phyloP scores from a whole-genome alignment of 2,329 filamentous ascomycete genomes.

The Dothidotthia symphoricarpi region DNA sequence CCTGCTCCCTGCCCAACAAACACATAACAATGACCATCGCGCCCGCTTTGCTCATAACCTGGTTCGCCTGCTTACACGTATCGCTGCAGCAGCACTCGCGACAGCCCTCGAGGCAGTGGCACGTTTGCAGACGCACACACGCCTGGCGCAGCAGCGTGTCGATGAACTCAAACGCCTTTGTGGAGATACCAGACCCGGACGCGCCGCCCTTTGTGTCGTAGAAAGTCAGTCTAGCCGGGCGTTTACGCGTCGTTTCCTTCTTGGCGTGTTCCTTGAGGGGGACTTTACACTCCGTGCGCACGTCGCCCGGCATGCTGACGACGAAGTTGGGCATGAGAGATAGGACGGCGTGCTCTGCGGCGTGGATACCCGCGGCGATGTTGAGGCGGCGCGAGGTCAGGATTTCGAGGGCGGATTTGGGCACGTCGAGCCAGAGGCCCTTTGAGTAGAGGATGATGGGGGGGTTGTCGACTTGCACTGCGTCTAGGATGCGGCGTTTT shows the following conservation, averaged over 20 bases:
- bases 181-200: slow-evolving; percentile 79
- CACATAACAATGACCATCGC: slow-evolving; percentile 76
- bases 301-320: slow-evolving; percentile 83
- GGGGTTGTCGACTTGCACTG: slow-evolving; percentile 88
- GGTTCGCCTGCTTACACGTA: slow-evolving; percentile 78
- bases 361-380: slow-evolving; percentile 86
- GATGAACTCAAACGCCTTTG: slow-evolving; percentile 91
- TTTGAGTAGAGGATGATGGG: slow-evolving; percentile 82
- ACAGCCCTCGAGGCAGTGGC: slow-evolving; percentile 76
- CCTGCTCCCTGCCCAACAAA: slow-evolving; percentile 68
- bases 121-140: slow-evolving; percentile 71
- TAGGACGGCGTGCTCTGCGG: slow-evolving; percentile 87
- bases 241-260: slow-evolving; percentile 67
- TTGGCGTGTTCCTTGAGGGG: slow-evolving; percentile 82
- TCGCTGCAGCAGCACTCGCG: slow-evolving; percentile 87
- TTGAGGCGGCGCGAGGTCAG: slow-evolving; percentile 71
- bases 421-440: slow-evolving; percentile 95
- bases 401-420: slow-evolving; percentile 73
- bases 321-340: slow-evolving; percentile 88
- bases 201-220: slow-evolving; percentile 93
- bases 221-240: slow-evolving; percentile 85
- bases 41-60: slow-evolving; percentile 91
- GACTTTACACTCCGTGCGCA: slow-evolving; percentile 91
- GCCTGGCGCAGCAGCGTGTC: slow-evolving; percentile 76
- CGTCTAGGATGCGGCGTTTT: slow-evolving; percentile 80